Evolutionary conservation across 78 protist genomes (phyloP), one percentile per base, ranked within the genome.

Genomic region (Dictyostelium brefeldianum): DNA sequence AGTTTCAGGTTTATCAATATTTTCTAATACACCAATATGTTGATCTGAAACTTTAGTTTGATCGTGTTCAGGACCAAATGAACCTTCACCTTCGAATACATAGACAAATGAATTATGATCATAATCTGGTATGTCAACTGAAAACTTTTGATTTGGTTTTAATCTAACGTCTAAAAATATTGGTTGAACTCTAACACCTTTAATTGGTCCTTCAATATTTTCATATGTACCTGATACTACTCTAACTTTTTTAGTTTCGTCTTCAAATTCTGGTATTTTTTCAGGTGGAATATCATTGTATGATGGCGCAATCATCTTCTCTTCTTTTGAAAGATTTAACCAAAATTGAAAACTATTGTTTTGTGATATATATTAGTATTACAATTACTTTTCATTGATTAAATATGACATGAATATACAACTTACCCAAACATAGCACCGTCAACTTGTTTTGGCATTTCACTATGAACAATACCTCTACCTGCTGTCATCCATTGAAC

Each of bases 401-500:
- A n/a, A n/a, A n/a, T n/a, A n/a, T n/a, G n/a, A n/a, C n/a, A n/a
- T n/a, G n/a, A n/a, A n/a, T n/a, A n/a, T n/a, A n/a, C n/a, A n/a
- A n/a, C n/a, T n/a, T n/a, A n/a, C 97, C 25, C 97, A 36, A 77
- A 74, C 73, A 85, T 17, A 69, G 25, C 14, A n/a, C 95, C 96
- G 12, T 83, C 62, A 18, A 53, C 85, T 59, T 59, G 81, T 64
- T 77, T 62, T 18, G 95, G 96, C 54, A 51, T 74, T 85, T 97
- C 98, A 17, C 70, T 67, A 74, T 97, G 98, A 50, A 97, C 31
- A 22, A 97, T 79, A 41, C 98, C 98, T 25, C 69, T 41, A 41
- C 94, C 98, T 0, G 98, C 97, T 20, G 95, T 96, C 97, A 97
- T 95, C 96, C 97, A 96, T 69, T 97, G 98, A 17, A 90, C 83